Base-by-base conservation (phyloP, 2,329 filamentous ascomycete species). In the Plenodomus biglobosus region DNA sequence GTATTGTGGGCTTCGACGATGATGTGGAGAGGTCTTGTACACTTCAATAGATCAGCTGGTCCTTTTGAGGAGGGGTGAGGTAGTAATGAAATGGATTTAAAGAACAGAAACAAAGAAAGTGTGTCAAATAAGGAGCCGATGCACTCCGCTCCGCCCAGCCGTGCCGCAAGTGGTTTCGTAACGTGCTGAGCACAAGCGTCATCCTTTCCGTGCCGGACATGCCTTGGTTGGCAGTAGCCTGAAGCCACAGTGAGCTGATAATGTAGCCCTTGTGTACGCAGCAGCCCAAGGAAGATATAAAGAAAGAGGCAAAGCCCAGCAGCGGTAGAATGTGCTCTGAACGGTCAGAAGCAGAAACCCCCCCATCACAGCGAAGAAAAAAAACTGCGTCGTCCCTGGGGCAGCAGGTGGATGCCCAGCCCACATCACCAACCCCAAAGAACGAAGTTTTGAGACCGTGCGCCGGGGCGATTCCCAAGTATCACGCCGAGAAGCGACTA, bases 141-240 rank as follows among this genome's bases (percentile, higher is more conserved):
- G 56, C 55, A 50, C 51, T 56, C 51, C 51, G 52, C 52, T 55
- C 56, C 48, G 53, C 49, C 44, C 41, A 41, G 53, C 51, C 49
- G 53, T 59, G 56, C 56, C 58, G 56, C 52, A 53, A 58, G 47
- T 50, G 58, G 50, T 61, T 63, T 57, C 60, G 60, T 63, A 61
- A 59, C 52, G 50, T 56, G 48, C 52, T 50, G 46, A 54, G 58
- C 56, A 55, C 52, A 53, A 56, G 58, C 58, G 58, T 62, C 55
- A 62, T 61, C 48, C 51, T 48, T 56, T 50, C 50, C 49, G 55
- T 56, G 53, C 59, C 53, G 46, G 43, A 49, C 45, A 50, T 38
- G 38, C 54, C 44, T 56, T 39, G 44, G 52, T 41, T 50, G 34
- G 42, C 45, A 43, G n/a, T 35, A 30, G 39, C 42, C 41, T 42